Base-by-base conservation (phyloP, 1,284 basidiomycete species). In the Trichosporon asahii region DNA sequence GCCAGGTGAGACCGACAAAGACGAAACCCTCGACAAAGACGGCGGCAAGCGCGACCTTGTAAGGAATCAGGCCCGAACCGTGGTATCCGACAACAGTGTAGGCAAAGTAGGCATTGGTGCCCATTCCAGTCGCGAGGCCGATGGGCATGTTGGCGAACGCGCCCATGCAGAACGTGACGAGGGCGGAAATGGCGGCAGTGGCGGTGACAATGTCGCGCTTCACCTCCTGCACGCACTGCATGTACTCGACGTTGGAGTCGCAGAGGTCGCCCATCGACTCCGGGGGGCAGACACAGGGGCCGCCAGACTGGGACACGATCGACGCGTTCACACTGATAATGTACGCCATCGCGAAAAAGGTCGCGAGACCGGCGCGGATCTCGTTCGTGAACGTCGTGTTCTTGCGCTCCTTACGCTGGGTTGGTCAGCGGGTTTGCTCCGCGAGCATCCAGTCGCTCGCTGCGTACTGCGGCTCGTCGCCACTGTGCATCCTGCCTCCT, bases 21-120 rank as follows among this genome's bases (percentile, higher is more conserved):
- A 95, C 85, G 89, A 92, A 92, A 49, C 93, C 92, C 85, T 93
- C 92, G 72, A 94, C 85, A 83, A 93, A 95, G 66, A 95, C 91
- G 33, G 93, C 93, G 15, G 90, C 89, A n/a, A 95, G 86, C 0
- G 93, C 93, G 82, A 94, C 90, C 23, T 87, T 85, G 80, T 93
- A 95, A 2, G 88, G 86, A 75, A 94, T 89, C 65, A 88, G 86
- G 23, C 93, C 93, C 25, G 87, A 80, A 12, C 79, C 79, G 75
- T 93, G 89, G 82, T 89, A 90, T 8, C 93, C 93, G 60, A 95
- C 93, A 55, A 95, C 89, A 21, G 91, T 93, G 84, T 92, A 94
- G 21, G 93, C 87, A 81, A 95, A 94, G 90, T 94, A 95, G 29
- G 92, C 92, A 80, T 94, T 94, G 49, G 94, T 84, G 71, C 91